Evolutionary conservation across 208 protist species (phyloP).

Genomic region (Trypanosoma vivax): DNA sequence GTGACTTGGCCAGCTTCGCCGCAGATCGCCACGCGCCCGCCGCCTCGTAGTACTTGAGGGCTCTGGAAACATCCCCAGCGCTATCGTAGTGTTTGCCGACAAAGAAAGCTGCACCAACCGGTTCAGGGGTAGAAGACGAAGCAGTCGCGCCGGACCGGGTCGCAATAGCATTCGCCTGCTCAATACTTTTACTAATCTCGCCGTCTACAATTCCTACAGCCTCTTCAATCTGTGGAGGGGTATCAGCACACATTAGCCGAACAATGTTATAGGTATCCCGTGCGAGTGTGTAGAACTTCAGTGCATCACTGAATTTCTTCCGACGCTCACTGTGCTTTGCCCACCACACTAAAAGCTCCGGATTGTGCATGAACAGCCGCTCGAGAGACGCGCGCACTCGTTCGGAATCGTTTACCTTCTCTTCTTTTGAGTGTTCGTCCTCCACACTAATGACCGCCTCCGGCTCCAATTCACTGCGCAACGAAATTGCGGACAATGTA

Average conservation of each 20-base stretch:
- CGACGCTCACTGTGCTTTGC: constrained; percentile 89
- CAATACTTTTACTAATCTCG: constrained; percentile 50
- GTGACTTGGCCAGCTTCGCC: constrained; percentile 75
- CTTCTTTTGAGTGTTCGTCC: not conserved
- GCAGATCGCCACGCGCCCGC: constrained; percentile 88
- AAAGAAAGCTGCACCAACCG: constrained; percentile 89
- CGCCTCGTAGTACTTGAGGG: constrained; percentile 88
- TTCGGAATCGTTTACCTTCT: constrained; percentile 16
- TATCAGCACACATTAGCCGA: constrained; percentile 81
- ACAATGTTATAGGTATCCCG: constrained; percentile 88
- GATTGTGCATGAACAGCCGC: constrained; percentile 59
- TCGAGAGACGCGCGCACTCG: constrained; percentile 37
- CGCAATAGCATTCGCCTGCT: constrained; percentile 27
- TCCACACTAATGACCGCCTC: no score
- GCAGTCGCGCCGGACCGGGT: not conserved
- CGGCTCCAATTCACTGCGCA: no score
- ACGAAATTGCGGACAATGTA: no score
- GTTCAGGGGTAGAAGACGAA: constrained; percentile 34
- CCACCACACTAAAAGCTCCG: constrained; percentile 89
- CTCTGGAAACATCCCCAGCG: constrained; percentile 36
- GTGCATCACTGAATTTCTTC: constrained; percentile 76
- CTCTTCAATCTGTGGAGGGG: constrained; percentile 70
- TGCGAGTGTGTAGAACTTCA: constrained; percentile 86
- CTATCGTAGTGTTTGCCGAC: constrained; percentile 89
- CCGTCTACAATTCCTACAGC: constrained; percentile 79